Conservation (phyloP, 495 filamentous ascomycete genomes). For the Penicillium roqueforti region DNA sequence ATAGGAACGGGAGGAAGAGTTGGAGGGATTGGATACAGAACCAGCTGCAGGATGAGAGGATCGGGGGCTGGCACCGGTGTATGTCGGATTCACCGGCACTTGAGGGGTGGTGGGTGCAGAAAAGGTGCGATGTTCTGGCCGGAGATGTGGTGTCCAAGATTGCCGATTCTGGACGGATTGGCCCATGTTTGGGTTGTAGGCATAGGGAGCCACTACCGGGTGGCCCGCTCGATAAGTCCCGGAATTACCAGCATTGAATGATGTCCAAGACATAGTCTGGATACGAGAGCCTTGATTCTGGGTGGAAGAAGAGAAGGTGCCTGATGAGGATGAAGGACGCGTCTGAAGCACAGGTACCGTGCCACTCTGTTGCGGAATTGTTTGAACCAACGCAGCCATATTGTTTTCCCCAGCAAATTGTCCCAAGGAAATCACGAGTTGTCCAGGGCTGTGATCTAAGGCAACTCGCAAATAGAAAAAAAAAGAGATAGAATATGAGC, state of each 20-base stretch:
- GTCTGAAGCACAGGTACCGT: slow-evolving; percentile 80
- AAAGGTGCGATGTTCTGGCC: slow-evolving; percentile 62
- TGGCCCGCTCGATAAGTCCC: slow-evolving; percentile 65
- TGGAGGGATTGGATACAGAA: slow-evolving; percentile 56
- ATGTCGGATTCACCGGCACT: slow-evolving; percentile 39
- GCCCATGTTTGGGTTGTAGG: slow-evolving; percentile 71
- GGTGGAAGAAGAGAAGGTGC: slow-evolving; percentile 39
- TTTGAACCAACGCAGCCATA: slow-evolving; percentile 92
- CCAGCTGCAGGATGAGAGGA: slow-evolving; percentile 56
- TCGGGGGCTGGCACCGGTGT: slow-evolving; percentile 37
- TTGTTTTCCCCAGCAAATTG: slow-evolving; percentile 33
- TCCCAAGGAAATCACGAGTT: slow-evolving; percentile 16
- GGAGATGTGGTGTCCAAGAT: slow-evolving; percentile 55
- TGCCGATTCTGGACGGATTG: slow-evolving; percentile 54
- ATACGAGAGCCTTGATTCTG: slow-evolving; percentile 46
- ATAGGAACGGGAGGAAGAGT: slow-evolving; percentile 38
- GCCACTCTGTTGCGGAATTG: slow-evolving; percentile 76
- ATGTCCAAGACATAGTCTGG: slow-evolving; percentile 59
- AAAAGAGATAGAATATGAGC: neutral
- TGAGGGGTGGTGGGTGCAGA: slow-evolving; percentile 59
- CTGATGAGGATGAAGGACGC: slow-evolving; percentile 69
- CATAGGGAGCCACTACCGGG: slow-evolving; percentile 73
- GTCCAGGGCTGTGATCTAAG: slow-evolving; percentile 20
- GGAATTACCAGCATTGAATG: slow-evolving; percentile 55
- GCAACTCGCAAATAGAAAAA: slow-evolving; percentile 19